Evolutionary conservation across 331 rosid species (phyloP).

Genomic region (Rosa hybrid): DNA sequence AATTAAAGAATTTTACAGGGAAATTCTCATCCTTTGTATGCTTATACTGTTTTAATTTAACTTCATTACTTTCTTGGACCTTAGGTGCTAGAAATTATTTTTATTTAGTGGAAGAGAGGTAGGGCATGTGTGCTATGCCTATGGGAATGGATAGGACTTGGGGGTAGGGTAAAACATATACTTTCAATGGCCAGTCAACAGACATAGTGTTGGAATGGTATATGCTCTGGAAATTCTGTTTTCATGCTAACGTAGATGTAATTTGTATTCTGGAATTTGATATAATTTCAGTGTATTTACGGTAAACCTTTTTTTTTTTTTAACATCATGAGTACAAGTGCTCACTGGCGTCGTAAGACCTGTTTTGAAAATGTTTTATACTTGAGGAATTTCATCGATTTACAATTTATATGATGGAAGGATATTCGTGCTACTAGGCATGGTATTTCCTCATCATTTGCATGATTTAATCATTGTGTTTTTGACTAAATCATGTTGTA

Average conservation of each 20-base stretch:
- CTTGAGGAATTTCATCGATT: not conserved
- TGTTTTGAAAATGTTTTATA: slow-evolving; percentile 4
- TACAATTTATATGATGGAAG: not conserved
- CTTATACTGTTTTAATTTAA: not conserved
- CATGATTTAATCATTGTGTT: not conserved
- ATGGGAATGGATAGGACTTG: no score
- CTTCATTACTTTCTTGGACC: not conserved
- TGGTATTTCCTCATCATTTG: not conserved
- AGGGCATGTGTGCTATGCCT: no score
- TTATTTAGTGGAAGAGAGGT: no score
- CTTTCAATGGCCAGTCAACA: slow-evolving; percentile 52
- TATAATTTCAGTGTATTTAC: not conserved
- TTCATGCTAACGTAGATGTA: slow-evolving; percentile 15
- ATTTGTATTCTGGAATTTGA: not conserved
- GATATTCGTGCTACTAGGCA: not conserved
- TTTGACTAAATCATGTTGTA: not conserved
- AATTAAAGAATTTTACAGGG: slow-evolving; percentile 89
- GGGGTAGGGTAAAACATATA: not conserved
- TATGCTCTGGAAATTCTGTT: slow-evolving; percentile 23
- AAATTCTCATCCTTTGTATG: slow-evolving; percentile 19
- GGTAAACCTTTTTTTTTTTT: not conserved
- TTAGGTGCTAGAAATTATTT: not conserved
- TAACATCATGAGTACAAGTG: not conserved
- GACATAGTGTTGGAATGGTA: slow-evolving; percentile 88
- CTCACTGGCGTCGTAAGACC: not conserved